A percentile compares a stretch with the other conserved stretches of the same genome.
phyloP scores from a whole-genome alignment of 257 asterid species.

The Asclepias syriaca region DNA sequence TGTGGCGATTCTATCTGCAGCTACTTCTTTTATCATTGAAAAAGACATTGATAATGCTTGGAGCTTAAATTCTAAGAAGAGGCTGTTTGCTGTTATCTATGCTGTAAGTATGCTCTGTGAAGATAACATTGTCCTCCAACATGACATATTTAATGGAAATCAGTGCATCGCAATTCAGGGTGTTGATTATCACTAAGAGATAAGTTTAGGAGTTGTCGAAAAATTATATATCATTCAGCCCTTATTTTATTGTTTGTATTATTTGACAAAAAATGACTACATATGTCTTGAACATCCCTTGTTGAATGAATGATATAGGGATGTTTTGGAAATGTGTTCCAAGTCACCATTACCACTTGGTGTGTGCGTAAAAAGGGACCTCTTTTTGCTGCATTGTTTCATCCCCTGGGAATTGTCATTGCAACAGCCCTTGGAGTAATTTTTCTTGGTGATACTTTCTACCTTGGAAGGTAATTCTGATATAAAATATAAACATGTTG shows the following conservation, averaged over 20 bases:
- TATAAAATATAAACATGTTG: no score
- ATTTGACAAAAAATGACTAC: neutral
- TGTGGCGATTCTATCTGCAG: constrained; percentile 43
- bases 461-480: constrained; percentile 54
- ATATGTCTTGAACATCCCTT: neutral
- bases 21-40: constrained; percentile 33
- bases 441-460: constrained; percentile 47
- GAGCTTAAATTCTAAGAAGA: constrained; percentile 40
- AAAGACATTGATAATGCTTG: constrained; percentile 36
- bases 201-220: no score
- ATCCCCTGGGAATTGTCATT: constrained; percentile 54
- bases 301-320: constrained; percentile 29
- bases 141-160: no score
- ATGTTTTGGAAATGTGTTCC: constrained; percentile 56
- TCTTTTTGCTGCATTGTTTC: constrained; percentile 56
- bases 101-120: constrained; percentile 36
- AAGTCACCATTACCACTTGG: constrained; percentile 50
- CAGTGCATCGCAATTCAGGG: no score
- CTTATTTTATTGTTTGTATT: no score
- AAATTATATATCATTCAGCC: neutral
- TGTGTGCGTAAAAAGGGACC: constrained; percentile 62
- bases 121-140: no score
- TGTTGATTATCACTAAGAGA: no score
- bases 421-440: constrained; percentile 38
- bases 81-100: constrained; percentile 48